Percentiles rank a stretch among this genome's conserved stretches.
Evolutionary conservation across 768 basidiomycete species (phyloP).

Genomic region (Galerina sulciceps): DNA sequence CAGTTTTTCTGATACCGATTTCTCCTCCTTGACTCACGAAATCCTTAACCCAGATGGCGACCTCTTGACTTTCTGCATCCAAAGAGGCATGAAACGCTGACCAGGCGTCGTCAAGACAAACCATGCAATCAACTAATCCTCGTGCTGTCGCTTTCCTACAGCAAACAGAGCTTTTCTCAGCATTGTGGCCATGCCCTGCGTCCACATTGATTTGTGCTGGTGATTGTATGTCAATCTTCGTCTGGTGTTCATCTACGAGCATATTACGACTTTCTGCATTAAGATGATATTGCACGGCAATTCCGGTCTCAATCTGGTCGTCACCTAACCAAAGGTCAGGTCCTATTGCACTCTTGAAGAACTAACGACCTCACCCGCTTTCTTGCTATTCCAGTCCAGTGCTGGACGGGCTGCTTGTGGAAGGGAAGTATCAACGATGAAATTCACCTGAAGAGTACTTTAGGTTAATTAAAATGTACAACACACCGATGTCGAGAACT

Average conservation of each 20-base stretch:
- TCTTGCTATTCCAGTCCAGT: constrained; percentile 88
- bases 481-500: background rate
- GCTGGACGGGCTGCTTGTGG: constrained; percentile 56
- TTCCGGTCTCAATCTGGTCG: constrained; percentile 77
- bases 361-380: constrained; percentile 66
- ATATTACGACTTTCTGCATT: constrained; percentile 10
- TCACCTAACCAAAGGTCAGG: constrained; percentile 56
- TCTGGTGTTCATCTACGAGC: constrained; percentile 28
- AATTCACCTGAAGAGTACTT: constrained; percentile 57
- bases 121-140: constrained; percentile 46
- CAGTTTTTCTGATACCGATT: constrained; percentile 41
- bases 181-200: constrained; percentile 46
- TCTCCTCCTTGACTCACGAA: constrained; percentile 38
- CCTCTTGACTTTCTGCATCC: constrained; percentile 29
- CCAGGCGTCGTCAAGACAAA: constrained; percentile 50
- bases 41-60: constrained; percentile 39
- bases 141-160: constrained; percentile 41
- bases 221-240: constrained; percentile 5
- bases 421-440: constrained; percentile 69
- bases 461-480: background rate
- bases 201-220: constrained; percentile 1
- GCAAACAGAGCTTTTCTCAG: constrained; percentile 48
- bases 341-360: background rate
- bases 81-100: constrained; percentile 29
- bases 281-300: constrained; percentile 47